A percentile compares a stretch with the other conserved stretches of the same genome.
Evolutionary conservation across 306 rosid genomes (phyloP).

Genomic region (Prosopis cineraria): DNA sequence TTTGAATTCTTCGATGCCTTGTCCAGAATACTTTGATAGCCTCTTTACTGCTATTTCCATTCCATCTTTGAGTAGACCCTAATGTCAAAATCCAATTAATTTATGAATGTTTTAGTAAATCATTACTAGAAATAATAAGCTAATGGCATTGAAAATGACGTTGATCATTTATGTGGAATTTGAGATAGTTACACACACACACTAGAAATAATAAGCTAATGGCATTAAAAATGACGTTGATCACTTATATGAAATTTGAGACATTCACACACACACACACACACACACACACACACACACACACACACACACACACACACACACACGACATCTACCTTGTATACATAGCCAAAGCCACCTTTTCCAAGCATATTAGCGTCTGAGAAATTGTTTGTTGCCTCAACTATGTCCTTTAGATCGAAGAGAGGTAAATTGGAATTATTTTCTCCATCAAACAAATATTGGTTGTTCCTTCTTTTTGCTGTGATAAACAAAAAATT

Average conservation of each 20-base stretch:
- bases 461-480: not conserved
- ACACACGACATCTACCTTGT: not conserved
- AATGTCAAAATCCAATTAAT: slow-evolving; percentile 5
- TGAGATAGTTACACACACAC: no score
- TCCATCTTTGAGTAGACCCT: slow-evolving; percentile 41
- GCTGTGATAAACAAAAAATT: not conserved
- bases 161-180: not conserved
- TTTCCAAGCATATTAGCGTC: not conserved
- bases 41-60: not conserved
- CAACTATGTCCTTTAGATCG: slow-evolving; percentile 39
- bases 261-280: no score
- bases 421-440: slow-evolving; percentile 44
- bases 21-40: not conserved
- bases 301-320: no score
- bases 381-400: slow-evolving; percentile 56
- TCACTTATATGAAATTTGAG: no score
- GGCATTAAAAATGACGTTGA: no score
- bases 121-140: not conserved
- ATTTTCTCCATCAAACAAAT: slow-evolving; percentile 21
- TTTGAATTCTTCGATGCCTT: not conserved
- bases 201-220: no score
- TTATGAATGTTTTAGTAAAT: not conserved
- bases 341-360: not conserved
- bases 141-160: not conserved
- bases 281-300: no score